Conservation (phyloP, 2,329 filamentous ascomycete species). For the Botrytis deweyae region DNA sequence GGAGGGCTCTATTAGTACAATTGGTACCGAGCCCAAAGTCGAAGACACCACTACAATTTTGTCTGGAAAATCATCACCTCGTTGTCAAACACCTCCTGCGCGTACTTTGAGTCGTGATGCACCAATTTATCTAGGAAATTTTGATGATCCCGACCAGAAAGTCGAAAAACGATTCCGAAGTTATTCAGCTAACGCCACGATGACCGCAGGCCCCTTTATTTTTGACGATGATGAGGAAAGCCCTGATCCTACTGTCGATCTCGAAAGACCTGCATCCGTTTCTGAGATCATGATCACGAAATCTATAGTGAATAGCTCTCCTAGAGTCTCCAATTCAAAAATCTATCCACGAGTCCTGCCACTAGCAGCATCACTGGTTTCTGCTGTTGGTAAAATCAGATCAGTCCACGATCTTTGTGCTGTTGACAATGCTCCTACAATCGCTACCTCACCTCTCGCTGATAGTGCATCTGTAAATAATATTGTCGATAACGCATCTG, state of each 20-base stretch:
- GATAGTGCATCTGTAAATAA: not conserved
- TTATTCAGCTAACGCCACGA: not conserved
- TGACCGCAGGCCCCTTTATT: not conserved
- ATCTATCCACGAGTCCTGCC: not conserved
- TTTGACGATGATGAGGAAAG: not conserved
- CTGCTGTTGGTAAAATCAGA: not conserved
- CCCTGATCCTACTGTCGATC: not conserved
- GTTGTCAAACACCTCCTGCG: not conserved
- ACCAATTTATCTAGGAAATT: not conserved
- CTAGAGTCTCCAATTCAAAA: not conserved
- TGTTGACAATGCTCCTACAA: not conserved
- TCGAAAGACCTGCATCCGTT: not conserved
- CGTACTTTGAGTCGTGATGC: not conserved
- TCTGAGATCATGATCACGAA: not conserved
- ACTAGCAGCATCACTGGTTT: not conserved
- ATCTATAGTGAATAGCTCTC: not conserved
- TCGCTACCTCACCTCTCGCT: not conserved
- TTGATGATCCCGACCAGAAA: not conserved
- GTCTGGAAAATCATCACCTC: not conserved
- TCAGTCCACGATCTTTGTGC: not conserved
- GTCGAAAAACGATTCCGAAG: slow-evolving; percentile 1
- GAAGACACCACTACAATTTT: not conserved
- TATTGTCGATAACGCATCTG: not conserved
- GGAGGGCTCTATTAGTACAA: not conserved
- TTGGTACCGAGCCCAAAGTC: no score